These are phyloP conservation scores for Cucurbita ficifolia DNA, from an alignment of 306 rosid species.

Conservation along the genomic window DNA sequence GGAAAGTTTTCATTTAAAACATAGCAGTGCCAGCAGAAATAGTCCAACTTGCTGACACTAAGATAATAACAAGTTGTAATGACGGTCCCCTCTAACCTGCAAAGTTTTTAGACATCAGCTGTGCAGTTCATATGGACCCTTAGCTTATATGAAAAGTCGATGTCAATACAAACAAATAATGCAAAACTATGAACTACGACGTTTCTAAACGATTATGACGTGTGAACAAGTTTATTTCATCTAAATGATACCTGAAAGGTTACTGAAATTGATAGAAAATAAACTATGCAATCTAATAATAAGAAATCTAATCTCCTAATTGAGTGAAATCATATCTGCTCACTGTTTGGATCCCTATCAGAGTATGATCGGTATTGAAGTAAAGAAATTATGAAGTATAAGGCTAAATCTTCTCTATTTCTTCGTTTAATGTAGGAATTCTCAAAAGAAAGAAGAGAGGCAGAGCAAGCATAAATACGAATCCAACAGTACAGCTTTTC, in stretches of 20 bases:
- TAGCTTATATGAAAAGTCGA: neutral
- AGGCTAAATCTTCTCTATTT: neutral
- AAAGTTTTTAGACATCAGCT: neutral
- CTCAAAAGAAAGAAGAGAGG: neutral
- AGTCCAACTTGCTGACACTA: neutral
- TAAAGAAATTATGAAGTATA: neutral
- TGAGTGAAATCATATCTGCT: neutral
- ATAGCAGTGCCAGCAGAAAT: neutral
- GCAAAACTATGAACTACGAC: too few relatives aligned
- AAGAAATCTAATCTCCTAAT: neutral
- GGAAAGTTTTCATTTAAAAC: neutral
- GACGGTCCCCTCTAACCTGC: constrained; percentile 79
- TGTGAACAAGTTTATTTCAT: neutral
- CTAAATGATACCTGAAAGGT: neutral
- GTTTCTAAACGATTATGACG: neutral
- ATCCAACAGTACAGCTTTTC: neutral
- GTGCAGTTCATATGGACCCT: neutral
- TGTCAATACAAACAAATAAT: neutral
- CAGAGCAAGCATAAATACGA: neutral
- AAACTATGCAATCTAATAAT: neutral
- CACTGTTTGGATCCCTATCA: neutral
- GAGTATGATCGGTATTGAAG: neutral
- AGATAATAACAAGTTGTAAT: neutral
- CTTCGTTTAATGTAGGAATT: neutral
- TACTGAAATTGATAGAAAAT: neutral